Evolutionary conservation across 1,139 yeast species (phyloP), one percentile per base, ranked within the genome.

Genomic region (Candida labiduridarum): DNA sequence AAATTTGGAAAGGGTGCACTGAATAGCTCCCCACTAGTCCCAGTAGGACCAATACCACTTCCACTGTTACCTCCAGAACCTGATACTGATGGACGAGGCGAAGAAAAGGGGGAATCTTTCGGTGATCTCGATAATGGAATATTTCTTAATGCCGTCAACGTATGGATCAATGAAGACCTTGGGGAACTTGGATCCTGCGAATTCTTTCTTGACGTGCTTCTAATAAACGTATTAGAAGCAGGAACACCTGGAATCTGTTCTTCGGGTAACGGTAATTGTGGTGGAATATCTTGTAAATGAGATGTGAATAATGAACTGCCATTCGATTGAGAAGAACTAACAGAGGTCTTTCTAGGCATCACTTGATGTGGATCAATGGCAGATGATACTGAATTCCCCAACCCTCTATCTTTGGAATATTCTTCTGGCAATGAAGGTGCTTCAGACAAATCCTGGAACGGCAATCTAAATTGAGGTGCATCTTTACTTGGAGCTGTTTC

Each of bases 401-500:
- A 34, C 4, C 58, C 58, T 35, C 56, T 49, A 3, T 55, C 59
- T 34, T 33, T 46, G 9, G 39, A n/a, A 12, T 45, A 42, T 29
- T 44, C 48, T 10, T 31, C 39, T 7, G 44, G 33, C 22, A 46
- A 45, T 15, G 36, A 46, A 18, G 25, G 31, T 2, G 51, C 47
- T 16, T 48, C 51, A 11, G 50, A 29, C 12, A 58, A 64, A 25
- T 83, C 85, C 57, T 83, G 87, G 58, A 84, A 85, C 0, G 90
- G 90, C n/a, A 82, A 71, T 59, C 90, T 72, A 61, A 85, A 85
- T 45, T 71, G 76, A 1, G 80, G 80, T 2, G 70, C 68, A 14
- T 74, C 80, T 48, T 71, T 71, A 6, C 62, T 62, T 3, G 59
- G 45, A 33, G 62, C 58, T 1, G 60, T 53, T 11, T 33, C 36